phyloP scores from a whole-genome alignment of 805 yeast genomes.

The Pichia gijzeniarum region DNA sequence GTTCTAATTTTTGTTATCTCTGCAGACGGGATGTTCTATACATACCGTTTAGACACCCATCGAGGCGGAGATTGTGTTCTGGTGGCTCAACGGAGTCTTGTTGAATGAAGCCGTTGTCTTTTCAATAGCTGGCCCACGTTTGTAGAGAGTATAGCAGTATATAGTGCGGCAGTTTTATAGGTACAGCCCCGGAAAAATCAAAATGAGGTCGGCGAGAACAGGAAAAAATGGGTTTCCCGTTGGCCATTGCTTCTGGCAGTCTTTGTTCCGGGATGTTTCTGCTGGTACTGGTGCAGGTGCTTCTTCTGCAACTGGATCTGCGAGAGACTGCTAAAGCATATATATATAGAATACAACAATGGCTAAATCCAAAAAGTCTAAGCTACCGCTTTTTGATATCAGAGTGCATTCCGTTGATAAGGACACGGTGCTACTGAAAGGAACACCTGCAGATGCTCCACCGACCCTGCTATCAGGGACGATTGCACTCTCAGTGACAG shows the following conservation, averaged over 20 bases:
- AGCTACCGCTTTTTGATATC: slow-evolving; percentile 36
- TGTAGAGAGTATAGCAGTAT: too few species aligned
- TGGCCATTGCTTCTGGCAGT: too few species aligned
- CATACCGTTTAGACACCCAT: slow-evolving; percentile 78
- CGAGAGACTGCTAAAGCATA: not conserved
- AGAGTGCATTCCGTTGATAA: slow-evolving; percentile 63
- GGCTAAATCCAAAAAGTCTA: slow-evolving; percentile 22
- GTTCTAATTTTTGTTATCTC: slow-evolving; percentile 73
- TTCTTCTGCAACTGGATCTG: too few species aligned
- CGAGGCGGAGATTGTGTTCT: slow-evolving; percentile 92
- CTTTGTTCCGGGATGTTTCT: too few species aligned
- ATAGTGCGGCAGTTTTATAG: too few species aligned
- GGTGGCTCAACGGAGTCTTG: slow-evolving; percentile 45
- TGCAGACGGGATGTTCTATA: slow-evolving; percentile 79
- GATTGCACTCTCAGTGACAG: slow-evolving; percentile 67
- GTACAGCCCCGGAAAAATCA: too few species aligned
- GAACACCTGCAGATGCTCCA: slow-evolving; percentile 69
- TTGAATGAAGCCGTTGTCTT: too few species aligned
- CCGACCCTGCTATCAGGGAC: slow-evolving; percentile 72
- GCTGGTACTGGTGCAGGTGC: too few species aligned
- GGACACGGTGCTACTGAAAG: slow-evolving; percentile 77
- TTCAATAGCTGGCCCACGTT: too few species aligned
- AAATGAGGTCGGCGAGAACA: too few species aligned
- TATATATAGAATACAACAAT: slow-evolving; percentile 4
- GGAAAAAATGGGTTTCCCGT: too few species aligned